These are phyloP conservation scores for Malus fusca DNA, from an alignment of 306 rosid genomes.

Conservation along the genomic window DNA sequence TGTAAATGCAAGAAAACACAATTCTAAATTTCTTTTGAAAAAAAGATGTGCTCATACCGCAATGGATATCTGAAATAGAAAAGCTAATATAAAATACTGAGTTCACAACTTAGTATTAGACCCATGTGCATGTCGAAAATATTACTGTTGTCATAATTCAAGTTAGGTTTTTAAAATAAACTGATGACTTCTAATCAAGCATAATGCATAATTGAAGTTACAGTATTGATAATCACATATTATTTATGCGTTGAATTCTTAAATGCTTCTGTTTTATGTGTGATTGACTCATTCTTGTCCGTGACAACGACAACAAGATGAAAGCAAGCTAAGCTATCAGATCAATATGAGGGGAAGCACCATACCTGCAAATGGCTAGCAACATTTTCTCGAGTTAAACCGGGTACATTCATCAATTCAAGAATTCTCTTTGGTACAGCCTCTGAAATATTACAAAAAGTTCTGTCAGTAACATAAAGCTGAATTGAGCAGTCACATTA, in stretches of 20 bases:
- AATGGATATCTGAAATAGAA: neutral
- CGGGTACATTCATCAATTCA: slow-evolving; percentile 53
- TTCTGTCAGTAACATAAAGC: slow-evolving; percentile 10
- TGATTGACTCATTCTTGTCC: neutral
- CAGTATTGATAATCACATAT: neutral
- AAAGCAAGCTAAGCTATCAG: neutral
- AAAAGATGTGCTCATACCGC: neutral
- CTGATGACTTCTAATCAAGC: neutral
- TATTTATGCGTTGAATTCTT: neutral
- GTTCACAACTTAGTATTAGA: neutral
- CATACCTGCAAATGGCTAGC: slow-evolving; percentile 77
- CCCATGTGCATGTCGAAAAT: neutral
- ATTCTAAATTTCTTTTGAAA: neutral
- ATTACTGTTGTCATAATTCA: neutral
- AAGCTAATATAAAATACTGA: neutral
- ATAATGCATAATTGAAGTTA: neutral
- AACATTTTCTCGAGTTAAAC: slow-evolving; percentile 54
- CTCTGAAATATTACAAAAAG: slow-evolving; percentile 35
- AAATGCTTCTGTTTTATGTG: neutral
- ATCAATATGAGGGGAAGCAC: neutral
- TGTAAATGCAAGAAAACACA: neutral
- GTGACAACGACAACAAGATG: neutral
- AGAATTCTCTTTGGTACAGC: slow-evolving; percentile 72
- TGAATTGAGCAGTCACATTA: neutral
- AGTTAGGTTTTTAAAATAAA: neutral